Evolutionary conservation across 2,329 filamentous ascomycete species (phyloP).

Genomic region (Ceratocystis huliohia): DNA sequence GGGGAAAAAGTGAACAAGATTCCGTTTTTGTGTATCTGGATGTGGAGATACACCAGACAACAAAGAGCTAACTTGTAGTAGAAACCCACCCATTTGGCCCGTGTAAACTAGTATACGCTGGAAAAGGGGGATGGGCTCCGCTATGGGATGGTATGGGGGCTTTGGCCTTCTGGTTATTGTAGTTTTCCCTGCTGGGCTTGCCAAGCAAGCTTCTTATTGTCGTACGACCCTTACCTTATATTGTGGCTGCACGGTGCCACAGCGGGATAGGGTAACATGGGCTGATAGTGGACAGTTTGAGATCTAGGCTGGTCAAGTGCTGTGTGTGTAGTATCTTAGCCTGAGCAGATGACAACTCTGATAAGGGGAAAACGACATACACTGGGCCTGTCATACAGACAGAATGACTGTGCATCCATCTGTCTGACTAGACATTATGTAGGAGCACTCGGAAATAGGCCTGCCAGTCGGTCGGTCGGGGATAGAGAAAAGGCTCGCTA

Average conservation of each 20-base stretch:
- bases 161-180: neutral
- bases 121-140: no score
- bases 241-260: neutral
- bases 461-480: neutral
- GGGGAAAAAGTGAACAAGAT: no score
- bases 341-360: neutral
- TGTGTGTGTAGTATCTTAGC: neutral
- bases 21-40: no score
- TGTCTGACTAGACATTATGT: neutral
- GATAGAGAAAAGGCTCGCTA: neutral
- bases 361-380: neutral
- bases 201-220: neutral
- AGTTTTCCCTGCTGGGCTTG: neutral
- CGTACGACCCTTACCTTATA: neutral
- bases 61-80: no score
- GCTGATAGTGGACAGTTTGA: slow-evolving; percentile 1
- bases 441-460: neutral
- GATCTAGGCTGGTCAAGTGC: neutral
- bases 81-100: no score
- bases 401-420: neutral
- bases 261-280: neutral
- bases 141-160: no score
- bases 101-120: no score
- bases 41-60: no score
- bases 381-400: neutral